These are phyloP conservation scores for Pseudogymnoascus sp. DNA, from an alignment of 2,329 filamentous ascomycete genomes.

Conservation along the genomic window DNA sequence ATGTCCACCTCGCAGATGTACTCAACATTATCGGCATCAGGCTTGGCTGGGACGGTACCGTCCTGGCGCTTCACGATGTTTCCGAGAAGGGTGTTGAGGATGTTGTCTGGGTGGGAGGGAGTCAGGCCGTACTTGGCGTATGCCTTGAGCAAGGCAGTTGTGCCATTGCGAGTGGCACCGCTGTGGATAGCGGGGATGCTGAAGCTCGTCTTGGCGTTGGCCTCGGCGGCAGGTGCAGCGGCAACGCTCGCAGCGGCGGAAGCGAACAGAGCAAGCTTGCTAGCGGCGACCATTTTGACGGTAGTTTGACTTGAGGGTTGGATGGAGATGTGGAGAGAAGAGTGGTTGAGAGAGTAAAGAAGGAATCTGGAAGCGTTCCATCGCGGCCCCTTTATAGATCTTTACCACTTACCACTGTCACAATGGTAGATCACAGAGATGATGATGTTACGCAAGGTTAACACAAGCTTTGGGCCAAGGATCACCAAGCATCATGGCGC, in stretches of 20 bases:
- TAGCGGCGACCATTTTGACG: neutral
- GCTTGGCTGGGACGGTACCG: conserved; percentile 18
- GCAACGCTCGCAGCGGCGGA: neutral
- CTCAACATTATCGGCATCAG: conserved; percentile 19
- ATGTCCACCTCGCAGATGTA: conserved; percentile 22
- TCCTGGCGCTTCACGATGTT: conserved; percentile 25
- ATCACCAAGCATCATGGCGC: conserved; percentile 1
- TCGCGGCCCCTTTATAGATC: neutral
- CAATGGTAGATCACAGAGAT: neutral
- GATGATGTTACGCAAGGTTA: neutral
- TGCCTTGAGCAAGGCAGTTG: conserved; percentile 25
- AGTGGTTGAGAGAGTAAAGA: neutral
- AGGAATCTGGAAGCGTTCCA: neutral
- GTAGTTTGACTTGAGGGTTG: neutral
- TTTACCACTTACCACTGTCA: neutral
- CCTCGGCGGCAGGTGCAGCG: neutral
- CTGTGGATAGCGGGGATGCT: conserved; percentile 24
- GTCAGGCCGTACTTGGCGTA: conserved; percentile 26
- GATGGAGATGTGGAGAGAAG: neutral
- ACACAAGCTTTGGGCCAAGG: conserved; percentile 1
- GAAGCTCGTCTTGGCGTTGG: conserved; percentile 10
- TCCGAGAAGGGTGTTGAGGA: conserved; percentile 16
- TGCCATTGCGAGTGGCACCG: conserved; percentile 24
- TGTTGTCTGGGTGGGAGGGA: conserved; percentile 18
- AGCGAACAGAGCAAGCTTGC: neutral